Evolutionary conservation across 2,329 filamentous ascomycete genomes (phyloP).

Genomic region (Leptographium radiaticola): DNA sequence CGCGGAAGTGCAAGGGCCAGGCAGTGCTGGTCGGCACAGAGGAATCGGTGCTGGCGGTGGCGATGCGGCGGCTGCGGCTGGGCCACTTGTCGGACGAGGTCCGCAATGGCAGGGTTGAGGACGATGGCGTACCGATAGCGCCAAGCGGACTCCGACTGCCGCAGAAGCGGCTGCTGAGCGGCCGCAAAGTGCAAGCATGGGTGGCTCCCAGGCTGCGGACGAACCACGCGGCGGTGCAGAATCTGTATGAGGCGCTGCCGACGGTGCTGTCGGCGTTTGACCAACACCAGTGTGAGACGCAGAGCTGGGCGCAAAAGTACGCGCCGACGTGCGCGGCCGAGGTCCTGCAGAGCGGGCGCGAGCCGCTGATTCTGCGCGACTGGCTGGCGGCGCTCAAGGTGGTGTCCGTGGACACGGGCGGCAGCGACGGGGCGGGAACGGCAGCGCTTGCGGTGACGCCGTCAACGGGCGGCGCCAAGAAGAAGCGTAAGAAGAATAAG

Average conservation of each 20-base stretch:
- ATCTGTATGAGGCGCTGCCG: slow-evolving; percentile 45
- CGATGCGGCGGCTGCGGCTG: slow-evolving; percentile 26
- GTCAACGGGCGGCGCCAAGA: slow-evolving; percentile 23
- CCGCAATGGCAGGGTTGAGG: slow-evolving; percentile 18
- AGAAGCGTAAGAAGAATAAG: slow-evolving; percentile 59
- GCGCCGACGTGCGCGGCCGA: slow-evolving; percentile 55
- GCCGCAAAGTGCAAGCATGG: slow-evolving; percentile 35
- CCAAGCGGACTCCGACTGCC: slow-evolving; percentile 41
- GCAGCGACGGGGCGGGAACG: slow-evolving; percentile 19
- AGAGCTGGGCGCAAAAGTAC: slow-evolving; percentile 76
- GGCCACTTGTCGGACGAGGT: slow-evolving; percentile 19
- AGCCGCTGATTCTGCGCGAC: slow-evolving; percentile 58
- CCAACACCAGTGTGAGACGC: slow-evolving; percentile 56
- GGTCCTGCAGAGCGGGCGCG: slow-evolving; percentile 61
- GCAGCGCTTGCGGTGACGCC: slow-evolving; percentile 13
- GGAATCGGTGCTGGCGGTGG: slow-evolving; percentile 29
- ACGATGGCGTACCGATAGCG: slow-evolving; percentile 28
- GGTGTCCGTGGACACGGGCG: slow-evolving; percentile 56
- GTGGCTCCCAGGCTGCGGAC: slow-evolving; percentile 33
- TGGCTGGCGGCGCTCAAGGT: slow-evolving; percentile 74
- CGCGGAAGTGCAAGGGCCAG: slow-evolving; percentile 38
- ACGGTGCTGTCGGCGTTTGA: slow-evolving; percentile 67
- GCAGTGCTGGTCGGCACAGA: slow-evolving; percentile 23
- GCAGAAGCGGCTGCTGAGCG: slow-evolving; percentile 43
- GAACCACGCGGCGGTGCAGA: slow-evolving; percentile 1